These are phyloP conservation scores for Cutaneotrichosporon mucoides DNA, from an alignment of 1,284 basidiomycete species.

Conservation along the genomic window DNA sequence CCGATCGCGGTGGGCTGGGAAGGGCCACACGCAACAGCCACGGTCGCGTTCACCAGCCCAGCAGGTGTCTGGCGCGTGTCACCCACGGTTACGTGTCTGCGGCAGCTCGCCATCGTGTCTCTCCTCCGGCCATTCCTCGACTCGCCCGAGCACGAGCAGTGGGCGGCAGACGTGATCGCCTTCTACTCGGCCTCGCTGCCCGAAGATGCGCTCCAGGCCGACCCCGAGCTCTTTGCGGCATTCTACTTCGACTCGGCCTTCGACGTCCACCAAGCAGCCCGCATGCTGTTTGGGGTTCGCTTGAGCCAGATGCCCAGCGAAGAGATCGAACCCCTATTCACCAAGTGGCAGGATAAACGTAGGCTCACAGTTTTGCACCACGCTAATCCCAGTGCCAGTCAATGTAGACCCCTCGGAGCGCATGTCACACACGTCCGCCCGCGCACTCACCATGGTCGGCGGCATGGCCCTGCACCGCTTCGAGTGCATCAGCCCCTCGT, in stretches of 20 bases:
- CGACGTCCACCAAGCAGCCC: constrained; percentile 69
- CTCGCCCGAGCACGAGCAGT: constrained; percentile 67
- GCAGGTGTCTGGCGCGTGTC: constrained; percentile 63
- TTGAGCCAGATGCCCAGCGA: constrained; percentile 64
- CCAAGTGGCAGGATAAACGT: constrained; percentile 25
- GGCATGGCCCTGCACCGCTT: constrained; percentile 79
- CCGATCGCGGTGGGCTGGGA: constrained; percentile 53
- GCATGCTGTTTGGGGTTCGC: constrained; percentile 69
- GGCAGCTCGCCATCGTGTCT: constrained; percentile 63
- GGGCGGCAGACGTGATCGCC: constrained; percentile 64
- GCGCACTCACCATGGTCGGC: constrained; percentile 69
- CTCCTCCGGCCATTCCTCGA: constrained; percentile 66
- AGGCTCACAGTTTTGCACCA: neutral
- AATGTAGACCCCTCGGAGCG: constrained; percentile 54
- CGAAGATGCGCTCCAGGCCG: constrained; percentile 60
- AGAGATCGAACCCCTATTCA: constrained; percentile 59
- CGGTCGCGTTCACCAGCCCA: neutral
- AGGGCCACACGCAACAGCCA: constrained; percentile 30
- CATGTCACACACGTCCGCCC: constrained; percentile 53
- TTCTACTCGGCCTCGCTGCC: constrained; percentile 71
- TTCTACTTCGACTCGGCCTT: constrained; percentile 68
- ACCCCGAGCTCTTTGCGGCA: constrained; percentile 64
- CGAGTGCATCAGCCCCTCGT: constrained; percentile 69
- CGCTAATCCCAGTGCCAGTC: constrained; percentile 60
- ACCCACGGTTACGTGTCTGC: constrained; percentile 59